phyloP scores from a whole-genome alignment of 345 rosid genomes.

The Cardiospermum halicacabum region DNA sequence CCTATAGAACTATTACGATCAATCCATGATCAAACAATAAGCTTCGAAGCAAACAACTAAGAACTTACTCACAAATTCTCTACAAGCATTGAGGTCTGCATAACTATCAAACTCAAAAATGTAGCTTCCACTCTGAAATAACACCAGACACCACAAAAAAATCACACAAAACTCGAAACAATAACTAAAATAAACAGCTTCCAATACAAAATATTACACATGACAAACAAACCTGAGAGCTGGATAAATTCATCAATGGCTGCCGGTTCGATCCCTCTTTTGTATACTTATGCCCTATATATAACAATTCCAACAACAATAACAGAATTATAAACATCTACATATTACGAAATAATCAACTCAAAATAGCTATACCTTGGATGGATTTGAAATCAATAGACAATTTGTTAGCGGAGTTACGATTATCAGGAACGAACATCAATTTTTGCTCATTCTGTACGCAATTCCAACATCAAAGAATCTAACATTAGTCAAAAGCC shows the following conservation, averaged over 20 bases:
- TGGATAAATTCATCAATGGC: conserved; percentile 81
- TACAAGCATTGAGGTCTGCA: conserved; percentile 70
- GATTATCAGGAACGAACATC: conserved; percentile 57
- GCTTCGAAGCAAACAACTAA: background rate
- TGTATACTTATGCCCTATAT: conserved; percentile 63
- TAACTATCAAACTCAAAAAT: conserved; percentile 85
- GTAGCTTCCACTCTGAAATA: conserved; percentile 58
- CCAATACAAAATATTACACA: background rate
- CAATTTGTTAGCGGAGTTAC: conserved; percentile 62
- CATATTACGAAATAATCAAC: background rate
- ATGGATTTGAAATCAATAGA: conserved; percentile 58
- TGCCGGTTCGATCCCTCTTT: conserved; percentile 82
- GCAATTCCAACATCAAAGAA: background rate
- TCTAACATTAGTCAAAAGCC: background rate
- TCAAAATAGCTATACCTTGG: conserved; percentile 43
- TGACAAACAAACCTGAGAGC: conserved; percentile 44
- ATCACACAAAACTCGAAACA: background rate
- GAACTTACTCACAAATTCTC: conserved; percentile 73
- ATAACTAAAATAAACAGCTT: background rate
- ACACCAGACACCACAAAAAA: background rate
- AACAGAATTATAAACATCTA: background rate
- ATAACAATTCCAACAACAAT: conserved; percentile 11
- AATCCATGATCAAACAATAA: background rate
- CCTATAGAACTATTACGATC: background rate
- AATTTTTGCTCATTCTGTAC: conserved; percentile 59